These are phyloP conservation scores for Phycomyces blakesleeanus DNA, from an alignment of 192 early-diverging fungal species.

Conservation along the genomic window DNA sequence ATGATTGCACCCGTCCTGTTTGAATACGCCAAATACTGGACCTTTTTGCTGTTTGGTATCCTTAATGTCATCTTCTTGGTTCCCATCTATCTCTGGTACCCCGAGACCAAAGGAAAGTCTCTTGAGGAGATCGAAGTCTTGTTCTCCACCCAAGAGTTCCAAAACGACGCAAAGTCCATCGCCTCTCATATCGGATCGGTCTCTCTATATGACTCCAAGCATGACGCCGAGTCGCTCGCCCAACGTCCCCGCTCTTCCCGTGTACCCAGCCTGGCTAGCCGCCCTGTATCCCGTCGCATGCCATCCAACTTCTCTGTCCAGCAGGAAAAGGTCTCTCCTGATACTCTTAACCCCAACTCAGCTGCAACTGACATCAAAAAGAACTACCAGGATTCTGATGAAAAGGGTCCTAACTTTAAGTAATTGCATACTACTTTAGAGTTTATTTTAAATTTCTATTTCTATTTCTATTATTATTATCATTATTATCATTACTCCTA, in stretches of 20 bases:
- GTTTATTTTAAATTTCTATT: too few species aligned
- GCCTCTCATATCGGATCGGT: conserved; percentile 25
- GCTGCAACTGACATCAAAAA: too few species aligned
- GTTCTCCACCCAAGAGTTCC: conserved; percentile 23
- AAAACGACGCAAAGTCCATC: conserved; percentile 14
- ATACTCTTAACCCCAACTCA: conserved; percentile 11
- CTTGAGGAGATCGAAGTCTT: conserved; percentile 56
- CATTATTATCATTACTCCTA: too few species aligned
- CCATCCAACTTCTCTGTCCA: conserved; percentile 27
- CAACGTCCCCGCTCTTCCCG: conserved; percentile 10
- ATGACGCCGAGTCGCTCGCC: conserved; percentile 23
- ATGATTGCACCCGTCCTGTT: conserved; percentile 61
- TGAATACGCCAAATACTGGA: conserved; percentile 49
- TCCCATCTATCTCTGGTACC: conserved; percentile 63
- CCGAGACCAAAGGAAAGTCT: conserved; percentile 80
- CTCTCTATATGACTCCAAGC: conserved; percentile 24
- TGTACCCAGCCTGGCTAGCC: conserved; percentile 1
- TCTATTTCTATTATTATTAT: too few species aligned
- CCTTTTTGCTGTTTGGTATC: conserved; percentile 55
- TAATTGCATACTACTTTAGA: too few species aligned
- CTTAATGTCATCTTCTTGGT: conserved; percentile 43
- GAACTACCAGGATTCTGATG: too few species aligned
- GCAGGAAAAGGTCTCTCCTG: conserved; percentile 26
- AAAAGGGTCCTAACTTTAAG: too few species aligned
- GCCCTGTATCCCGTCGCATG: conserved; percentile 23